Evolutionary conservation across 257 asterid species (phyloP).

Genomic region (Plantago major): DNA sequence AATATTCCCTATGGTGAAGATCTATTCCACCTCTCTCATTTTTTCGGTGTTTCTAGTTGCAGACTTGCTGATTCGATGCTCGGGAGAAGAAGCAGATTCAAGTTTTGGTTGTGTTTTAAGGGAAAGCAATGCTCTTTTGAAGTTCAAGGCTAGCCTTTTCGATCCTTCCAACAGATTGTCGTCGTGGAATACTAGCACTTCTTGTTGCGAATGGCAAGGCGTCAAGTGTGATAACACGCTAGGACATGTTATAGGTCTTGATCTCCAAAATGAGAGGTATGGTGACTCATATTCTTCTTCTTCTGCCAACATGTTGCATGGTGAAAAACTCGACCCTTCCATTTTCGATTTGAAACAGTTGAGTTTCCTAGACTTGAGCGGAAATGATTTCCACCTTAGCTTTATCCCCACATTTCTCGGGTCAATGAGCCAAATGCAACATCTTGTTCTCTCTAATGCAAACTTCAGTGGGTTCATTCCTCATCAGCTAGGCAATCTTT

Average conservation of each 20-base stretch:
- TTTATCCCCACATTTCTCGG: slow-evolving; percentile 4
- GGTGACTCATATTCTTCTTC: background rate
- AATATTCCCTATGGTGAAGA: background rate
- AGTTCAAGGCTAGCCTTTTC: slow-evolving; percentile 1
- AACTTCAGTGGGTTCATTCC: slow-evolving; percentile 5
- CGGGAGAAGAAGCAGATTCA: background rate
- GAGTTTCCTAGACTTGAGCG: background rate
- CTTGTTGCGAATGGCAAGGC: no score
- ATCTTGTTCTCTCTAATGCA: background rate
- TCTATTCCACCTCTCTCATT: background rate
- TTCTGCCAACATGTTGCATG: background rate
- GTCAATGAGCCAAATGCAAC: no score
- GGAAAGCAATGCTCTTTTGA: slow-evolving; percentile 1
- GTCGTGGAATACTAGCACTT: no score
- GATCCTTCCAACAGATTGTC: no score
- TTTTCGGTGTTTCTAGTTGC: background rate
- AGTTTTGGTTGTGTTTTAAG: background rate
- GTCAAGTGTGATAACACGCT: background rate
- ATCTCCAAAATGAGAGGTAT: background rate
- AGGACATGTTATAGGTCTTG: background rate
- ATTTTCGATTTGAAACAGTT: background rate
- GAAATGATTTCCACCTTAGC: background rate
- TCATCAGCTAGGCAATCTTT: slow-evolving; percentile 10
- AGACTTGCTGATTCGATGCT: background rate
- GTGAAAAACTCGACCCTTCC: background rate